Percentiles rank a stretch among this genome's conserved stretches.
Conservation (phyloP, 2,329 filamentous ascomycete genomes). For the Tothia fuscella region DNA sequence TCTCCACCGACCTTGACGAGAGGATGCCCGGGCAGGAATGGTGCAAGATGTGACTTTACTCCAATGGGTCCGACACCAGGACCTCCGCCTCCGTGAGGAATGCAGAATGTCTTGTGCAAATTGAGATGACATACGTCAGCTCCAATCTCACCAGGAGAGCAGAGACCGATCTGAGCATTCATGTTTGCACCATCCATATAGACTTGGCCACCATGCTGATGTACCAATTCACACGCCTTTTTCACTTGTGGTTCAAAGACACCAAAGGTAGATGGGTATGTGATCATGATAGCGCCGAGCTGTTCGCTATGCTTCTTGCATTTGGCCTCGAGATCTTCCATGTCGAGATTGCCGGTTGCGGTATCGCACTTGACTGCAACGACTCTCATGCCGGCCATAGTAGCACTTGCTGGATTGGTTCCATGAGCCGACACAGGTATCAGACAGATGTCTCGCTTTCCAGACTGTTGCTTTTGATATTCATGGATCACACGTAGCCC, state of each 20-base stretch:
- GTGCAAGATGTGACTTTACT: slow-evolving; percentile 68
- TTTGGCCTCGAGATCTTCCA: slow-evolving; percentile 75
- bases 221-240: slow-evolving; percentile 73
- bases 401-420: slow-evolving; percentile 88
- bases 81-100: slow-evolving; percentile 88
- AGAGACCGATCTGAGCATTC: slow-evolving; percentile 95
- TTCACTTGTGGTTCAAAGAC: slow-evolving; percentile 88
- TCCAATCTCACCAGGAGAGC: slow-evolving; percentile 87
- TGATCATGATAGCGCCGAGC: slow-evolving; percentile 90
- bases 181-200: slow-evolving; percentile 99
- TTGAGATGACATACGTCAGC: slow-evolving; percentile 96
- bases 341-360: slow-evolving; percentile 78
- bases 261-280: slow-evolving; percentile 89
- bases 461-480: slow-evolving; percentile 51
- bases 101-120: slow-evolving; percentile 98
- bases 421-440: slow-evolving; percentile 93
- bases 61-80: slow-evolving; percentile 91
- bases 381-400: slow-evolving; percentile 92
- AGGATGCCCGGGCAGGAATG: slow-evolving; percentile 64
- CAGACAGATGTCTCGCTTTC: slow-evolving; percentile 76
- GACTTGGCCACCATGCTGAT: slow-evolving; percentile 79
- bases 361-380: slow-evolving; percentile 84
- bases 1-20: slow-evolving; percentile 41
- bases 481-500: slow-evolving; percentile 80
- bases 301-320: slow-evolving; percentile 78